phyloP scores from a whole-genome alignment of 2,329 filamentous ascomycete genomes.

The Epichloe festucae region DNA sequence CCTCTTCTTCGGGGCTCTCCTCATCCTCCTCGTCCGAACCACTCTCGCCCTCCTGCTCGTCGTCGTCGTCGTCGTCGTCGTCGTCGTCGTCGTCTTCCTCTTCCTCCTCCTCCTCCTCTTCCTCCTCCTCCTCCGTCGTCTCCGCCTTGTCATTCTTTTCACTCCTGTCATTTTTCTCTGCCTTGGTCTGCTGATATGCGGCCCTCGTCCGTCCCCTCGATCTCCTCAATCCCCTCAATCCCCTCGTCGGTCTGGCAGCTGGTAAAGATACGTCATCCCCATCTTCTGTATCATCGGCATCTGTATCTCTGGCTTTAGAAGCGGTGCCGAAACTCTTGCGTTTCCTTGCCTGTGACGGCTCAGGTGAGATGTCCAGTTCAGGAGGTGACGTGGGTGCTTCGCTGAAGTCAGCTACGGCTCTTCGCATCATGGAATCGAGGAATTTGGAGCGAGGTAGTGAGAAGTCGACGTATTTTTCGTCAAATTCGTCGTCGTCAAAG shows the following conservation, averaged over 20 bases:
- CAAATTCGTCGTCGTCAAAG: slow-evolving; percentile 44
- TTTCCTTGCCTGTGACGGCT: slow-evolving; percentile 24
- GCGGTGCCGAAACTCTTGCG: slow-evolving; percentile 30
- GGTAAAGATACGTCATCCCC: slow-evolving; percentile 27
- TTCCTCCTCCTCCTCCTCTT: slow-evolving; percentile 20
- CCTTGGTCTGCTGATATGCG: slow-evolving; percentile 27
- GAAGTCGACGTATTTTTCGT: slow-evolving; percentile 54
- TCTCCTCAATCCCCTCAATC: slow-evolving; percentile 25
- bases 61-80: slow-evolving; percentile 19
- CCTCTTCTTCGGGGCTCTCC: slow-evolving; percentile 7
- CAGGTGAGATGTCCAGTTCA: slow-evolving; percentile 27
- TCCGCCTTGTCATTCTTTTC: slow-evolving; percentile 18
- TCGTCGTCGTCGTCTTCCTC: slow-evolving; percentile 15
- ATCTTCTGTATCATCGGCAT: slow-evolving; percentile 36
- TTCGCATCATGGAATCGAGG: slow-evolving; percentile 33
- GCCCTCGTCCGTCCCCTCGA: slow-evolving; percentile 31
- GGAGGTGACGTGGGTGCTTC: slow-evolving; percentile 36
- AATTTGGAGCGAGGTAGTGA: slow-evolving; percentile 39
- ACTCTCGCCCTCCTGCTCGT: slow-evolving; percentile 20
- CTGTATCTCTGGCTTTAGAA: slow-evolving; percentile 26
- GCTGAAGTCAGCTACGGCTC: slow-evolving; percentile 30
- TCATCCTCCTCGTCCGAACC: slow-evolving; percentile 16
- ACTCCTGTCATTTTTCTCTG: slow-evolving; percentile 12
- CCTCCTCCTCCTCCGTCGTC: slow-evolving; percentile 18
- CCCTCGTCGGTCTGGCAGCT: slow-evolving; percentile 25